These are phyloP conservation scores for Cephaloascus fragrans DNA, from an alignment of 805 yeast species.

Conservation along the genomic window DNA sequence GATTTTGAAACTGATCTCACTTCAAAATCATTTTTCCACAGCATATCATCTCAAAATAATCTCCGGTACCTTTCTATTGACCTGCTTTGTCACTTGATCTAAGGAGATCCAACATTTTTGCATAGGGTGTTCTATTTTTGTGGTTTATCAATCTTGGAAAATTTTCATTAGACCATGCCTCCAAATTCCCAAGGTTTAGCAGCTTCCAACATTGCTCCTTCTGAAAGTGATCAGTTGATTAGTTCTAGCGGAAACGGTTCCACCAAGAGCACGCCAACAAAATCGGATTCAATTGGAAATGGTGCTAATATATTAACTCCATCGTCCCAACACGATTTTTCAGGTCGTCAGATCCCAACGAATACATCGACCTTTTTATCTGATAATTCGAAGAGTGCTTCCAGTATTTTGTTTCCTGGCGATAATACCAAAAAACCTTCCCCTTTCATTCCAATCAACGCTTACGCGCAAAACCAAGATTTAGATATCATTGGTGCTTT, in stretches of 20 bases:
- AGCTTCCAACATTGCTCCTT: slow-evolving; percentile 3
- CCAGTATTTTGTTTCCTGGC: background rate
- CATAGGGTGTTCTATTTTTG: too few species aligned
- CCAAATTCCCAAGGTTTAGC: background rate
- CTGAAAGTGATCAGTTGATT: slow-evolving; percentile 1
- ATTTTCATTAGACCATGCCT: background rate
- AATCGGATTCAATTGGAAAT: background rate
- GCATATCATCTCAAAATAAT: too few species aligned
- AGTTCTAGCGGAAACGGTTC: background rate
- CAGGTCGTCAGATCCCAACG: background rate
- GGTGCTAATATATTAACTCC: background rate
- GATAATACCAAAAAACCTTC: background rate
- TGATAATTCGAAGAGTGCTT: background rate
- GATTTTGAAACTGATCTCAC: too few species aligned
- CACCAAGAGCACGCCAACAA: background rate
- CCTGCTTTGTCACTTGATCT: too few species aligned
- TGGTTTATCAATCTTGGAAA: background rate
- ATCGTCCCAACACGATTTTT: background rate
- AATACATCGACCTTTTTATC: background rate
- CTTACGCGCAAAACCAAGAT: slow-evolving; percentile 4
- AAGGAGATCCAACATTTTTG: background rate
- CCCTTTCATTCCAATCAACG: background rate
- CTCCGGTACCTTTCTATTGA: too few species aligned
- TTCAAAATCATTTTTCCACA: too few species aligned
- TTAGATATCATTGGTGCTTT: slow-evolving; percentile 40